Base-by-base conservation (phyloP, 192 early-diverging fungal species). In the Podochytrium sp. region DNA sequence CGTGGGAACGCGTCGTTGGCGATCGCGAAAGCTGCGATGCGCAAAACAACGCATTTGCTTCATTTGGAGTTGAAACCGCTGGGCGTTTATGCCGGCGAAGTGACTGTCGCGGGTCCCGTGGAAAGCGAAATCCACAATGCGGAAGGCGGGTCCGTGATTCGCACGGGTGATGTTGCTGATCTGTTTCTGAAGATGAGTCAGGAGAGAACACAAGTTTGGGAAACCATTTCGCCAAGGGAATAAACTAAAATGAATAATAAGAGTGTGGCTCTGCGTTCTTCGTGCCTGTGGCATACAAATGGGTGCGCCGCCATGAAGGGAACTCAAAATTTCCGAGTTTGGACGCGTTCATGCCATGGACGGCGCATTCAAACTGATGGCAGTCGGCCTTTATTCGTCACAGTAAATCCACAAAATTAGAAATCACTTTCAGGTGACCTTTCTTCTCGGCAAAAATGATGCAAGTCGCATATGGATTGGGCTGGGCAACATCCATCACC, bases 51-150 rank as follows among this genome's bases (percentile, higher is more conserved):
- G 50, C 43, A 43, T 55, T 6, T 79, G 12, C 61, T 78, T 30
- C 65, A 79, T 78, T 29, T 59, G 7, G 56, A 42, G n/a, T 43
- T 79, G 58, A 68, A 71, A 32, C 18, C 18, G 33, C 61, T 76
- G 53, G 78, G 78, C 4, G 61, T 79, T 38, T 79, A 58, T 73
- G 76, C 43, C 38, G 78, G 76, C 16, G 78, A 79, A 51, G 76
- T 79, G 10, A 78, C 78, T 47, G 74, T 79, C 6, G 2, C 53
- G 32, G 59, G 42, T n/a, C 25, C 33, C 14, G 78, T 79, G 27
- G 70, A 78, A 58, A 75, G 77, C n/a, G n/a, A n/a, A n/a, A n/a
- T n/a, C n/a, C n/a, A n/a, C n/a, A n/a, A 34, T n/a, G n/a, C n/a
- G n/a, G n/a, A n/a, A n/a, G n/a, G n/a, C n/a, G n/a, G n/a, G n/a